Base-by-base conservation (phyloP, 768 basidiomycete species). In the Stropharia rugosoannulata region DNA sequence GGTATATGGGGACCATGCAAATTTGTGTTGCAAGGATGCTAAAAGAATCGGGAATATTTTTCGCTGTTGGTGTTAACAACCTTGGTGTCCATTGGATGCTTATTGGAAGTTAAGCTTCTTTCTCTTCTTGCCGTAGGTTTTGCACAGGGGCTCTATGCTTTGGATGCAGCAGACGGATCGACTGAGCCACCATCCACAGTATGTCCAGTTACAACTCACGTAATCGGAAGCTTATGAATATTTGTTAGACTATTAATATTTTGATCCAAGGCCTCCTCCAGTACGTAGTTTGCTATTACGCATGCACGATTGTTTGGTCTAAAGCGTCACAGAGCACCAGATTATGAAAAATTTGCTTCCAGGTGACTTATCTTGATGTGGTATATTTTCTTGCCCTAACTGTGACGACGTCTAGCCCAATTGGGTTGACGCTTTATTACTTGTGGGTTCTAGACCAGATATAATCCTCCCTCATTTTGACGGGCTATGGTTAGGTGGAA, bases 21-120 rank as follows among this genome's bases (percentile, higher is more conserved):
- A 93, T 98, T 27, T 95, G 95, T 58, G 85, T 96, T 1, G 85
- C 91, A 16, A 80, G 93, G 11, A 98, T 98, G 95, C 72, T 98
- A 59, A 87, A 89, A 65, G 94, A 98, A 70, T 95, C 93, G 16
- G 87, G 91, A 3, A 86, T 97, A 46, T 95, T 95, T 75, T 94
- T 95, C 70, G 89, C 89, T 49, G 89, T 95, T 62, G 38, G 80
- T 71, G 10, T 9, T 27, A 27, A 46, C 22, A 3, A 11, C 27
- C 0, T 27, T n/a, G 27, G 22, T 27, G 15, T 7, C 8, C 18
- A 5, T 42, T 8, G 10, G 42, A 5, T 27, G 10, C 22, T 46
- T 27, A 46, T 29, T 6, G 15, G 22, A 25, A 46, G 12, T 22
- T 2, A 60, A 94, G 92, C 74, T 94, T 35, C 74, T 96, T 12